Conservation (phyloP, 1,284 basidiomycete genomes). For the Agroathelia rolfsii region DNA sequence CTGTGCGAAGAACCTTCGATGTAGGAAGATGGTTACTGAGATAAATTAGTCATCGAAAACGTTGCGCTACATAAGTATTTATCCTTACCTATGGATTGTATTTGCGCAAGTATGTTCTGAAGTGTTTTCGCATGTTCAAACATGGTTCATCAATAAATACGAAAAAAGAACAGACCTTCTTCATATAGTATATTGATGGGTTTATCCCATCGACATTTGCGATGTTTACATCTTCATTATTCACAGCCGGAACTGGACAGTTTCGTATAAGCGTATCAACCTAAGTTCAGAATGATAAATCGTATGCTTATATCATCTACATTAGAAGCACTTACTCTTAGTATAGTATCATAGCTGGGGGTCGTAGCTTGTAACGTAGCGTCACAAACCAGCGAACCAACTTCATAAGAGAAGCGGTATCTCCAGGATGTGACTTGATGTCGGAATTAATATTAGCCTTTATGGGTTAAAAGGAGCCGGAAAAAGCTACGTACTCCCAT, state of each 20-base stretch:
- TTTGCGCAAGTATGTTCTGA: slow-evolving; percentile 2
- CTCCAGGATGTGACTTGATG: slow-evolving; percentile 1
- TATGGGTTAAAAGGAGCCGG: background rate
- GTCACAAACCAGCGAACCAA: background rate
- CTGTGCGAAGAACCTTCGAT: slow-evolving; percentile 16
- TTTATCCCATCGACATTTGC: background rate
- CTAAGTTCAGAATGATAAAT: slow-evolving; percentile 10
- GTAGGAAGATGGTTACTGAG: slow-evolving; percentile 14
- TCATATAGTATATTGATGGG: too few species aligned
- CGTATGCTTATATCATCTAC: too few species aligned
- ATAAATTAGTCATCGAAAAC: background rate
- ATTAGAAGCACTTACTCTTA: too few species aligned
- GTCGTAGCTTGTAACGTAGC: slow-evolving; percentile 1
- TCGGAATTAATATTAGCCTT: background rate
- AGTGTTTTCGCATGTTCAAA: slow-evolving; percentile 2
- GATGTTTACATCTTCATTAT: slow-evolving; percentile 2
- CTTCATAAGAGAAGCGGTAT: background rate
- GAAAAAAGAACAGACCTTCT: too few species aligned
- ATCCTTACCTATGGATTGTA: slow-evolving; percentile 2
- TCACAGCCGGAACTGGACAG: slow-evolving; percentile 5
- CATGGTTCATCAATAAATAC: too few species aligned
- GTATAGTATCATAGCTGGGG: slow-evolving; percentile 7
- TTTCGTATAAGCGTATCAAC: slow-evolving; percentile 8
- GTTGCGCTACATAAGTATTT: background rate
- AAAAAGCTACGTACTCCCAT: background rate